phyloP scores from a whole-genome alignment of 2,329 filamentous ascomycete species.

The Ophioceras dolichostomum region DNA sequence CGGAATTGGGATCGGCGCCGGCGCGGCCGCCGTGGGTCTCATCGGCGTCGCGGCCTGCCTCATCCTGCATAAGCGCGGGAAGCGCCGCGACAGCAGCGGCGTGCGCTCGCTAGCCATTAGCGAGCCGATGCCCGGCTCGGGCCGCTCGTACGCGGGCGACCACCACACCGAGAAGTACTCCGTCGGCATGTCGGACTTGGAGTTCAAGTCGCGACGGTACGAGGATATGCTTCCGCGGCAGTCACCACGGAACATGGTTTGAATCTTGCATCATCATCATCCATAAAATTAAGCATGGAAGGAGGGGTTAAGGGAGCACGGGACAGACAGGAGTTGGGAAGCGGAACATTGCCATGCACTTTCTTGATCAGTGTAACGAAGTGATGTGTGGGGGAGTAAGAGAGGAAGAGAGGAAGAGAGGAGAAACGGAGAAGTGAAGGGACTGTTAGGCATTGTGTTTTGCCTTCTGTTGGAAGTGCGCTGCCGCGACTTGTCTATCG shows the following conservation, averaged over 20 bases:
- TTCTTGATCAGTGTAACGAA: too few relatives aligned
- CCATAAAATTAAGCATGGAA: too few relatives aligned
- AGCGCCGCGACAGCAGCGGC: not conserved
- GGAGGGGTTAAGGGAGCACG: too few relatives aligned
- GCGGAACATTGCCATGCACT: too few relatives aligned
- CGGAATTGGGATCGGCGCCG: constrained; percentile 3
- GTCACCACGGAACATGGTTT: constrained; percentile 29
- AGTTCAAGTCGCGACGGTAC: constrained; percentile 39
- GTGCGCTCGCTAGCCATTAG: constrained; percentile 28
- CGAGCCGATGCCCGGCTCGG: constrained; percentile 34
- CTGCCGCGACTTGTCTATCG: too few relatives aligned
- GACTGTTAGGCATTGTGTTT: too few relatives aligned
- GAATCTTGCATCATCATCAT: too few relatives aligned
- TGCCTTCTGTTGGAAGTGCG: too few relatives aligned
- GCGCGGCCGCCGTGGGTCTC: constrained; percentile 1
- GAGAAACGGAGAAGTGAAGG: too few relatives aligned
- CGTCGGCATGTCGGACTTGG: constrained; percentile 28
- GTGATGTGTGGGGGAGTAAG: too few relatives aligned
- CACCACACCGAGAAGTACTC: constrained; percentile 23
- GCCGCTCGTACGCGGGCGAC: constrained; percentile 24
- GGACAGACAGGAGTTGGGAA: too few relatives aligned
- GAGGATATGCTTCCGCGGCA: constrained; percentile 44
- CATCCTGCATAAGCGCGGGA: constrained; percentile 8
- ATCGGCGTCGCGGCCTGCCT: constrained; percentile 2
- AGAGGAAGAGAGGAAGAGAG: too few relatives aligned